Evolutionary conservation across 2,329 filamentous ascomycete genomes (phyloP).

Genomic region (Penicillium decumbens): DNA sequence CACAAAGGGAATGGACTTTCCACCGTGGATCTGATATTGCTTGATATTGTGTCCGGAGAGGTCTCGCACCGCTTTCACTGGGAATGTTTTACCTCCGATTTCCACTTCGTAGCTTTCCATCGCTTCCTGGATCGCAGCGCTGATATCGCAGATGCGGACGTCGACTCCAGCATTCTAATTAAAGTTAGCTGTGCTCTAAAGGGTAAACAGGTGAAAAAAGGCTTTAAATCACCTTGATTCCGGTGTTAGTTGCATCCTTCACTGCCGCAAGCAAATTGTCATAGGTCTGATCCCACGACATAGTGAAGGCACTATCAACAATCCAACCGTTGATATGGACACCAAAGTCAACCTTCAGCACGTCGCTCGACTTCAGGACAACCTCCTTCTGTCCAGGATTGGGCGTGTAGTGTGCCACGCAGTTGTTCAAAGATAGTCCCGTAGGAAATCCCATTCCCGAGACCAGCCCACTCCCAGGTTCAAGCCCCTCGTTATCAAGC

Average conservation of each 20-base stretch:
- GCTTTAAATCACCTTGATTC: constrained; percentile 38
- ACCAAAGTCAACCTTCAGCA: constrained; percentile 79
- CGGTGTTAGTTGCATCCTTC: constrained; percentile 60
- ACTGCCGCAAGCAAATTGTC: constrained; percentile 70
- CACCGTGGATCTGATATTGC: constrained; percentile 54
- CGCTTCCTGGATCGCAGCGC: constrained; percentile 55
- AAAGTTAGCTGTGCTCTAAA: constrained; percentile 5
- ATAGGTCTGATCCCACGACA: constrained; percentile 70
- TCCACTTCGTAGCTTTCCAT: constrained; percentile 61
- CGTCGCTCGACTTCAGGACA: constrained; percentile 65
- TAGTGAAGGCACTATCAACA: constrained; percentile 75
- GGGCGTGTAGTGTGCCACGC: constrained; percentile 54
- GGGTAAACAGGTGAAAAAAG: background rate
- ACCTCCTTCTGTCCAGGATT: constrained; percentile 62
- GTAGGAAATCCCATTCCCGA: constrained; percentile 55
- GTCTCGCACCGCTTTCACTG: constrained; percentile 54
- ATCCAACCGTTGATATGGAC: constrained; percentile 77
- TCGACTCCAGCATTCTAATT: constrained; percentile 51
- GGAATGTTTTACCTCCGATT: constrained; percentile 50
- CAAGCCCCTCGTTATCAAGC: constrained; percentile 49
- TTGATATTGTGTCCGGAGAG: constrained; percentile 54
- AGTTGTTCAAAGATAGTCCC: constrained; percentile 52
- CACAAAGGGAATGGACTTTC: constrained; percentile 53
- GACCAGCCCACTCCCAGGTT: constrained; percentile 48
- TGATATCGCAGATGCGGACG: constrained; percentile 52